These are phyloP conservation scores for Nidularia sp. DNA, from an alignment of 768 basidiomycete genomes.

Conservation along the genomic window DNA sequence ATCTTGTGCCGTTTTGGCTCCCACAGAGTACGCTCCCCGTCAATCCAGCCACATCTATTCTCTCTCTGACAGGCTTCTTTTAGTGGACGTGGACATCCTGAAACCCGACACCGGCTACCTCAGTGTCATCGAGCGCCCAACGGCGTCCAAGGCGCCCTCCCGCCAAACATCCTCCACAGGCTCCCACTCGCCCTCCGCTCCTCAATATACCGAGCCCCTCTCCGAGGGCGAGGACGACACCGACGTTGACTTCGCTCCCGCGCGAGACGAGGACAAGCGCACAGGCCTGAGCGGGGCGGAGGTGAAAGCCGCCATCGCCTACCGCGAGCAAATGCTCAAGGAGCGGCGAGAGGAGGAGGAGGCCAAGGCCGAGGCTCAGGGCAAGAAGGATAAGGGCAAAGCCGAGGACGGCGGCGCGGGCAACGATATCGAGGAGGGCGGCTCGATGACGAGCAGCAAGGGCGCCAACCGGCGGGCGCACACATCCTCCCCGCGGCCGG, in stretches of 20 bases:
- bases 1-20: slow-evolving; percentile 97
- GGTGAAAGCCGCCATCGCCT: slow-evolving; percentile 82
- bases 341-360: slow-evolving; percentile 29
- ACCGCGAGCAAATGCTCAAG: slow-evolving; percentile 78
- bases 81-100: slow-evolving; percentile 93
- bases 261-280: slow-evolving; percentile 77
- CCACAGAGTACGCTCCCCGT: slow-evolving; percentile 68
- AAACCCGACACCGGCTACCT: slow-evolving; percentile 85
- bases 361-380: slow-evolving; percentile 8
- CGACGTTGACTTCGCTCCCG: slow-evolving; percentile 58
- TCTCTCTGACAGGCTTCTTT: not conserved
- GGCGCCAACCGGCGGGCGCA: not conserved
- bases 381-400: slow-evolving; percentile 17
- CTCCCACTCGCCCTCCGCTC: slow-evolving; percentile 35
- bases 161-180: slow-evolving; percentile 41
- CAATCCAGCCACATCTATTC: not conserved
- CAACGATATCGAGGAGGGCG: slow-evolving; percentile 1
- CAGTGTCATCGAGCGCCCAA: slow-evolving; percentile 72
- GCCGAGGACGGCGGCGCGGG: slow-evolving; percentile 2
- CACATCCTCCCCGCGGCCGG: slow-evolving; percentile 32
- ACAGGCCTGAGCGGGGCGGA: slow-evolving; percentile 71
- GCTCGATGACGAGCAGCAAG: not conserved
- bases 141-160: slow-evolving; percentile 43
- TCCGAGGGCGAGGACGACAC: slow-evolving; percentile 96
- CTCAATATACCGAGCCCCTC: slow-evolving; percentile 77